Conservation (phyloP, 2,329 filamentous ascomycete species). For the Camillea tinctor region DNA sequence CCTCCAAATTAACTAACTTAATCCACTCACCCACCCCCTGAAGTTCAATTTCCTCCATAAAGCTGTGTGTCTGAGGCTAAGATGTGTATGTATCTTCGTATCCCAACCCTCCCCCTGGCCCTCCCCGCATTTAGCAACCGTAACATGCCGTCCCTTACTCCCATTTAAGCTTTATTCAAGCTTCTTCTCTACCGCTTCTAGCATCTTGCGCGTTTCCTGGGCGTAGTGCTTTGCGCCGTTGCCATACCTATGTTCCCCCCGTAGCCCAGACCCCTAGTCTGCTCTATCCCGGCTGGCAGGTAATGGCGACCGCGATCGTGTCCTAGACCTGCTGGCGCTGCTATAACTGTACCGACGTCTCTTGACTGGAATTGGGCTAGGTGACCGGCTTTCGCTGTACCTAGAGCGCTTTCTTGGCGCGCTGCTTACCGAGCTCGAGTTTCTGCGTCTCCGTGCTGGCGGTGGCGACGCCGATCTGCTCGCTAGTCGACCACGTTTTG, state of each 20-base stretch:
- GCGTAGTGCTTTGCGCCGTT: background rate
- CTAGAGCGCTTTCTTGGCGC: constrained; percentile 22
- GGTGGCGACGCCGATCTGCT: constrained; percentile 16
- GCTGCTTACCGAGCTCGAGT: constrained; percentile 21
- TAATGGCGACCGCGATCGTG: constrained; percentile 1
- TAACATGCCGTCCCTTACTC: too few species aligned
- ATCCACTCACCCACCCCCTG: too few species aligned
- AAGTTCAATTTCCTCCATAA: too few species aligned
- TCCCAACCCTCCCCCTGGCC: too few species aligned
- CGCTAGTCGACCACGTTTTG: constrained; percentile 12
- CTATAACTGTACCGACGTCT: constrained; percentile 19
- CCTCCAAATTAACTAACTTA: too few species aligned
- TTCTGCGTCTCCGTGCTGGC: constrained; percentile 13
- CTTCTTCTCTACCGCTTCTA: too few species aligned
- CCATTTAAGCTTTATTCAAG: too few species aligned
- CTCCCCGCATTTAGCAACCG: too few species aligned
- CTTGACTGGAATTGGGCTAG: constrained; percentile 16
- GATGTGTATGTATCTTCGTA: too few species aligned
- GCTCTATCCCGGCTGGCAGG: background rate
- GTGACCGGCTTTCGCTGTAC: constrained; percentile 26
- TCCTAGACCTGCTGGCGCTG: constrained; percentile 13
- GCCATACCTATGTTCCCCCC: background rate
- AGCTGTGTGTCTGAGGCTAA: too few species aligned
- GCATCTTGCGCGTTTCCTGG: background rate
- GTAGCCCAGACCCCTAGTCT: background rate